These are phyloP conservation scores for Tetraselmis chui DNA, from an alignment of 139 green algal species.

Conservation along the genomic window DNA sequence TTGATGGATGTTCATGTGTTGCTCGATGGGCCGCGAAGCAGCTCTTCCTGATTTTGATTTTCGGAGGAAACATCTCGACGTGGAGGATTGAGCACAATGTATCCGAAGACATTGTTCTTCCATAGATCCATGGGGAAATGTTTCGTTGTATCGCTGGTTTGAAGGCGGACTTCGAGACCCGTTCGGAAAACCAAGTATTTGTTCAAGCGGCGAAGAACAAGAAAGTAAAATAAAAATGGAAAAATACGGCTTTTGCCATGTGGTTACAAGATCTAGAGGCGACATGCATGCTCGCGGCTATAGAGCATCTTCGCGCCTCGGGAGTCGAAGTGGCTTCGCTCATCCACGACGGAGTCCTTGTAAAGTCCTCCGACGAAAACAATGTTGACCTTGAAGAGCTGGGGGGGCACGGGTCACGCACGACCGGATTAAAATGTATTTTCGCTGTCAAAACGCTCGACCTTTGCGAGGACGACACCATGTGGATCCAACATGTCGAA, in stretches of 20 bases:
- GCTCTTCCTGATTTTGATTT: background rate
- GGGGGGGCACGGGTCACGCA: background rate
- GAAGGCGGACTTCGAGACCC: background rate
- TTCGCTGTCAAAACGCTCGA: background rate
- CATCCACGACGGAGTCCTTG: background rate
- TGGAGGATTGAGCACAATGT: background rate
- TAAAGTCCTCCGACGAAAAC: background rate
- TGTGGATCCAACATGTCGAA: background rate
- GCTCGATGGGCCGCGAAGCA: background rate
- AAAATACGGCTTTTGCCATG: background rate
- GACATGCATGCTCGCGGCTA: background rate
- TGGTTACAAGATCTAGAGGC: background rate
- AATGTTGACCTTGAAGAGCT: background rate
- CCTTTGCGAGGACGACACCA: background rate
- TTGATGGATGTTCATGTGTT: background rate
- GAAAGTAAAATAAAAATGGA: background rate
- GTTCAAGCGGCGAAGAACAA: background rate
- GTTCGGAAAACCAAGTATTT: background rate
- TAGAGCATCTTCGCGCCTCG: background rate
- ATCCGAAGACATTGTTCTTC: background rate
- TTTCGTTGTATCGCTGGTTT: background rate
- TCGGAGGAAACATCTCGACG: background rate
- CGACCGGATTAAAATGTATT: background rate
- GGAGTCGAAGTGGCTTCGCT: background rate
- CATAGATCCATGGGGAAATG: background rate